Conservation (phyloP, 192 early-diverging fungal species). For the Coemansia reversa region DNA sequence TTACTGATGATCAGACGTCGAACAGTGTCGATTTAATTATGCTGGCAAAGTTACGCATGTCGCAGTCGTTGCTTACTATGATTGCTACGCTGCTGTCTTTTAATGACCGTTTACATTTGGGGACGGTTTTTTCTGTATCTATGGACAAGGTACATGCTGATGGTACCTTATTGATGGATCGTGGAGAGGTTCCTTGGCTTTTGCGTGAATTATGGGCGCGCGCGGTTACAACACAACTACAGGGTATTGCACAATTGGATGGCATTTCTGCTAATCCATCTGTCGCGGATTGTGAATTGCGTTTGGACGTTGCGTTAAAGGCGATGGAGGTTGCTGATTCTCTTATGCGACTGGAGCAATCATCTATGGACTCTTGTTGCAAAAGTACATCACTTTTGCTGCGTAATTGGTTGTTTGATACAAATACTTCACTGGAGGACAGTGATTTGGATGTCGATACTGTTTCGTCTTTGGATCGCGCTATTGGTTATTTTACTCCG, state of each 20-base stretch:
- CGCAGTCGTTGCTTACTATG: not conserved
- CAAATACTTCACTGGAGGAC: not conserved
- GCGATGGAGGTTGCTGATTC: not conserved
- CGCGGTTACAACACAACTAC: not conserved
- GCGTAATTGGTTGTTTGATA: not conserved
- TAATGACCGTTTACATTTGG: not conserved
- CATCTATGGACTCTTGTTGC: not conserved
- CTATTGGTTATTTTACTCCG: not conserved
- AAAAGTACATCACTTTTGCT: not conserved
- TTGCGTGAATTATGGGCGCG: not conserved
- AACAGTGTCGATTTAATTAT: not conserved
- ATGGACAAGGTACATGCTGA: not conserved
- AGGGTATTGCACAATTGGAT: not conserved
- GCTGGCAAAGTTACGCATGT: not conserved
- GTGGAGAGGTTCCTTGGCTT: not conserved
- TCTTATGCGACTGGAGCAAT: not conserved
- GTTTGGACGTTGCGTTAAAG: not conserved
- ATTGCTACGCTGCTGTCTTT: not conserved
- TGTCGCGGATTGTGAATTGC: not conserved
- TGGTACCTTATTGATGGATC: too few relatives aligned
- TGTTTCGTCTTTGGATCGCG: not conserved
- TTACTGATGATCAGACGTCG: not conserved
- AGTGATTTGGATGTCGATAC: not conserved
- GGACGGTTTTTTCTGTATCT: not conserved
- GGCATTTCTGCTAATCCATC: not conserved